Conservation (phyloP, 2,329 filamentous ascomycete genomes). For the Sordariomycetes sp. region DNA sequence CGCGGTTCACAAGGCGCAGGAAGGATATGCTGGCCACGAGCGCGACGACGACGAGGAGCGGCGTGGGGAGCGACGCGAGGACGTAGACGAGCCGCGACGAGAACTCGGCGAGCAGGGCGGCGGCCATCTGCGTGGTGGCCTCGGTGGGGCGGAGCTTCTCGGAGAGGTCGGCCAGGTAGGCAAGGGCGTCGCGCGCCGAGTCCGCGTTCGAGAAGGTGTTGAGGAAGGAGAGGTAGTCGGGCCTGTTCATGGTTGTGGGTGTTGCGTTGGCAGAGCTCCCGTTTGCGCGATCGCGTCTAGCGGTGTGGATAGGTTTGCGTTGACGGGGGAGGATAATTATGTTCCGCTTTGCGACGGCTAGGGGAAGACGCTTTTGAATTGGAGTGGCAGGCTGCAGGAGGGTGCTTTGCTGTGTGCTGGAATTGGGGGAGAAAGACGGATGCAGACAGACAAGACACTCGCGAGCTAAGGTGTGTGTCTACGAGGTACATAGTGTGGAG, state of each 20-base stretch:
- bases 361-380: too few species aligned
- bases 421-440: too few species aligned
- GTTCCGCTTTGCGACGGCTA: too few species aligned
- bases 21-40: slow-evolving; percentile 35
- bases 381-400: too few species aligned
- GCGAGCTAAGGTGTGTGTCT: background rate
- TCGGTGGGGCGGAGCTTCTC: slow-evolving; percentile 27
- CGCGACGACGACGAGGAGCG: slow-evolving; percentile 33
- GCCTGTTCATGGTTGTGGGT: background rate
- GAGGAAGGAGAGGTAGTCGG: background rate
- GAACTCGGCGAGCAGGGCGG: slow-evolving; percentile 21
- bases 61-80: slow-evolving; percentile 22
- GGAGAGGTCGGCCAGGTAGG: slow-evolving; percentile 15
- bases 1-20: slow-evolving; percentile 49
- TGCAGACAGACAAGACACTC: background rate
- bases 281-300: background rate
- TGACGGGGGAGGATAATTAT: too few species aligned
- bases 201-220: slow-evolving; percentile 17
- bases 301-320: background rate
- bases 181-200: slow-evolving; percentile 23
- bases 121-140: slow-evolving; percentile 14
- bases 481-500: background rate
- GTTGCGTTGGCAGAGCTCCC: background rate
- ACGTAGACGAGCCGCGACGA: slow-evolving; percentile 7
- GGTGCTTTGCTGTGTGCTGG: too few species aligned